Evolutionary conservation across 306 rosid genomes (phyloP).

Genomic region (Lathyrus oleraceus): DNA sequence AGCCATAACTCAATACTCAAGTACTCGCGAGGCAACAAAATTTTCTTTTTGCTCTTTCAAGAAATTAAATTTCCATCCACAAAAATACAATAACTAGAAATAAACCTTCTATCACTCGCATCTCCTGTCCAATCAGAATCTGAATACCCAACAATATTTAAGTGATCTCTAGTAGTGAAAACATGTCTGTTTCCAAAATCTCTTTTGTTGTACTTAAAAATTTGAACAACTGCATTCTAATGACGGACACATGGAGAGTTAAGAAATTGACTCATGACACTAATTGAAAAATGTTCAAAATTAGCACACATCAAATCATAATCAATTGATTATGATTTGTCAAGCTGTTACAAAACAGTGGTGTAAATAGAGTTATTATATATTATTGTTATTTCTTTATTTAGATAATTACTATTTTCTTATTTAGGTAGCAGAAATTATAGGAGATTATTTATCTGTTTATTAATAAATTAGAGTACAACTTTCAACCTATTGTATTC

Average conservation of each 20-base stretch:
- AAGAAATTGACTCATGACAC: not conserved
- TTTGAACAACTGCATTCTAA: not conserved
- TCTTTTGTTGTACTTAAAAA: not conserved
- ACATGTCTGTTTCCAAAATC: not conserved
- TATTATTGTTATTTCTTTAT: no score
- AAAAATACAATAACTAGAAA: not conserved
- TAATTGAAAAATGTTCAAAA: no score
- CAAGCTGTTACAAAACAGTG: no score
- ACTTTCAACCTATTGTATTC: no score
- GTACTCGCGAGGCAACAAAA: not conserved
- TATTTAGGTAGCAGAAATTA: no score
- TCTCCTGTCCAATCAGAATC: not conserved
- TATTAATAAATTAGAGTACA: no score
- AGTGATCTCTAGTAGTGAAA: not conserved
- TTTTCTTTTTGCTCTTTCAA: not conserved
- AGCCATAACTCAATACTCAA: not conserved
- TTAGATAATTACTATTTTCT: no score
- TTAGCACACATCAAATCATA: no score
- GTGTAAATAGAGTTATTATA: no score
- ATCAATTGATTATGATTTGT: no score
- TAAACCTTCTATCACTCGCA: not conserved
- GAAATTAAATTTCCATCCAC: not conserved
- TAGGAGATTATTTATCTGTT: no score
- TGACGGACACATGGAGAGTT: not conserved
- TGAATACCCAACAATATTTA: not conserved